A percentile compares a stretch with the other conserved stretches of the same genome.
phyloP scores from a whole-genome alignment of 805 yeast genomes.

The Sugiyamaella chiloensis region DNA sequence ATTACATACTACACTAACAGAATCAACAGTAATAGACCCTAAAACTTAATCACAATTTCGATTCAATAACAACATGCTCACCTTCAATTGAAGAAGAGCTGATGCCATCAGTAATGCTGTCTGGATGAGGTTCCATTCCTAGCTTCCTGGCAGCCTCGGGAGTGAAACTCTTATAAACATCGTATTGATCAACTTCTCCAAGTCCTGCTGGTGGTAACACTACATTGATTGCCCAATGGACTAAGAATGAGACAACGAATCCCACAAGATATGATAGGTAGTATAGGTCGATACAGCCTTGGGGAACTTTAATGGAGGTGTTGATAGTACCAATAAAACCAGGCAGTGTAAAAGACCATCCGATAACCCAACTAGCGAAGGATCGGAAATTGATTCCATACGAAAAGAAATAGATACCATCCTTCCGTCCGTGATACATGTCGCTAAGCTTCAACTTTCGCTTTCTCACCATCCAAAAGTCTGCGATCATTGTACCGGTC shows the following conservation, averaged over 20 bases:
- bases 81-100: neutral
- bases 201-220: constrained; percentile 30
- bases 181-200: constrained; percentile 34
- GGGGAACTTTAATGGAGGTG: constrained; percentile 47
- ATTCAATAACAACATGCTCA: neutral
- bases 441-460: constrained; percentile 41
- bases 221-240: constrained; percentile 24
- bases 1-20: too few relatives aligned
- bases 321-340: constrained; percentile 24
- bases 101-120: neutral
- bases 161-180: constrained; percentile 40
- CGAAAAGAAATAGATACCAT: constrained; percentile 40
- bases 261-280: constrained; percentile 17
- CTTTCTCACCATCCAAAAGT: constrained; percentile 40
- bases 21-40: too few relatives aligned
- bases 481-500: constrained; percentile 38
- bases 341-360: constrained; percentile 28
- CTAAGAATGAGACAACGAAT: constrained; percentile 27
- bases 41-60: too few relatives aligned
- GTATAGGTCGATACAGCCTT: constrained; percentile 64
- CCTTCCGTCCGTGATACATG: constrained; percentile 29
- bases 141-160: constrained; percentile 36
- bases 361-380: constrained; percentile 36
- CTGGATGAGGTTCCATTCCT: constrained; percentile 26
- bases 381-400: constrained; percentile 46